phyloP scores from a whole-genome alignment of 805 yeast genomes.

The Yarrowia sp. region DNA sequence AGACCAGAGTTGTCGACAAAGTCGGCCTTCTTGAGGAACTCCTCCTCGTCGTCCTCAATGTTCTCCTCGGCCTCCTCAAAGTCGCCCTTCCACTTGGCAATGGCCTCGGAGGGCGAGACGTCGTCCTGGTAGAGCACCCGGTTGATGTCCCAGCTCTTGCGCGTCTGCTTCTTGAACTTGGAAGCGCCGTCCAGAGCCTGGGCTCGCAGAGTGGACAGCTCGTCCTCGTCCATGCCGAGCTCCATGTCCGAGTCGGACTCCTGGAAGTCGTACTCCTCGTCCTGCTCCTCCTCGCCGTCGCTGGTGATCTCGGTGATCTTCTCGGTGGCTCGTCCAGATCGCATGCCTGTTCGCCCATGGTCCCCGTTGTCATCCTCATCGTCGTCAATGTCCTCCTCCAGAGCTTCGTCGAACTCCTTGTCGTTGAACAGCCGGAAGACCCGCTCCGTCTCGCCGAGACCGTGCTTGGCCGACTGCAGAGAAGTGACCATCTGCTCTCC shows the following conservation, averaged over 20 bases:
- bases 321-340: constrained; percentile 50
- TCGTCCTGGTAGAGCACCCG: constrained; percentile 78
- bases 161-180: constrained; percentile 41
- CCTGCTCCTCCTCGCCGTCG: constrained; percentile 38
- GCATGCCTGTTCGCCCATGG: constrained; percentile 63
- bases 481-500: constrained; percentile 85
- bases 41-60: constrained; percentile 35
- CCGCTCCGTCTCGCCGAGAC: constrained; percentile 55
- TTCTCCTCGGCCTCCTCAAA: constrained; percentile 34
- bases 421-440: constrained; percentile 74
- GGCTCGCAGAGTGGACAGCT: constrained; percentile 28
- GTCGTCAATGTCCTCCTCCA: constrained; percentile 42
- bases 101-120: constrained; percentile 55
- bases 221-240: constrained; percentile 43
- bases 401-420: constrained; percentile 45
- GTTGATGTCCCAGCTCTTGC: constrained; percentile 72
- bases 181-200: constrained; percentile 33
- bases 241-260: constrained; percentile 44
- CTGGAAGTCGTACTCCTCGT: constrained; percentile 39
- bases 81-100: constrained; percentile 36
- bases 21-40: constrained; percentile 34
- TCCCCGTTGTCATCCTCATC: constrained; percentile 42
- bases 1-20: constrained; percentile 28
- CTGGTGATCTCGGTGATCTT: constrained; percentile 45
- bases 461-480: constrained; percentile 65